Evolutionary conservation across 1,284 basidiomycete genomes (phyloP).

Genomic region (Kwoniella shivajii): DNA sequence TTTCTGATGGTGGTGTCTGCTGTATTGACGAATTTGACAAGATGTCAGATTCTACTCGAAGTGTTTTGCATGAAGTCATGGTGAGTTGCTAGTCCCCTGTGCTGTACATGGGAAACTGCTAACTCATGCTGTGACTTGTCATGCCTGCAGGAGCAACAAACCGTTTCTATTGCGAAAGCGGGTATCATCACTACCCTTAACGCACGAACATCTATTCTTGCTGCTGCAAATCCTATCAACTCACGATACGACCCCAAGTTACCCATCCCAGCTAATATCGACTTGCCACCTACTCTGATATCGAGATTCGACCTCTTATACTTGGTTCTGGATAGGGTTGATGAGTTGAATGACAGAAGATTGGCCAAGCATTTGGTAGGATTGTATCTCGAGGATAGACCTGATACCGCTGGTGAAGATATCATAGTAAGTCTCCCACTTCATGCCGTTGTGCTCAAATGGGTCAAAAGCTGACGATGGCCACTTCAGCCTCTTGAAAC

Average conservation of each 20-base stretch:
- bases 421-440: constrained; percentile 65
- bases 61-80: constrained; percentile 99
- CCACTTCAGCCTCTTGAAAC: constrained; percentile 75
- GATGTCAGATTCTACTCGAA: constrained; percentile 95
- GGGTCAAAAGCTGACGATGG: neutral
- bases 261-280: constrained; percentile 81
- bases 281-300: constrained; percentile 95
- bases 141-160: constrained; percentile 88
- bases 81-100: constrained; percentile 57
- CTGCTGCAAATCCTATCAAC: constrained; percentile 95
- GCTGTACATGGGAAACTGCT: neutral
- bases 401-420: constrained; percentile 69
- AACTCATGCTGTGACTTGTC: constrained; percentile 3
- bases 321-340: constrained; percentile 91
- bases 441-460: neutral
- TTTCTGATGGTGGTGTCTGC: constrained; percentile 97
- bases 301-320: constrained; percentile 98
- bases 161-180: constrained; percentile 98
- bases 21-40: constrained; percentile 99
- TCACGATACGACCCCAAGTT: constrained; percentile 90
- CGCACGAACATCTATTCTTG: constrained; percentile 93
- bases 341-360: constrained; percentile 84
- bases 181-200: constrained; percentile 99
- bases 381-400: constrained; percentile 89
- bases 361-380: constrained; percentile 92